Evolutionary conservation across 805 yeast genomes (phyloP).

Genomic region (Zygosaccharomyces siamensis): DNA sequence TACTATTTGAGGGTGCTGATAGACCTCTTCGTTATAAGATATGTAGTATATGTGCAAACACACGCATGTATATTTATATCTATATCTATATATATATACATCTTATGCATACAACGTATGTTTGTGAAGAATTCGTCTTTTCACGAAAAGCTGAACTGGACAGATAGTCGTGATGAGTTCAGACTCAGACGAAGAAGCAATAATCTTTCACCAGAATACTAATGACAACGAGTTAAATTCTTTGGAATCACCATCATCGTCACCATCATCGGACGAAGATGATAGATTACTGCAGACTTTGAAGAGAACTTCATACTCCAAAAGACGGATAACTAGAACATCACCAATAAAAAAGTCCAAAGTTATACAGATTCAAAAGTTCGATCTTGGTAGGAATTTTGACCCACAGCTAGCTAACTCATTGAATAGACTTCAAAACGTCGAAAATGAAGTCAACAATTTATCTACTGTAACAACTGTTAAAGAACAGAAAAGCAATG

Average conservation of each 20-base stretch:
- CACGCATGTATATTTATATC: neutral
- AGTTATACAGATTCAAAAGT: slow-evolving; percentile 14
- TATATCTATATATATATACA: neutral
- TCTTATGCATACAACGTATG: neutral
- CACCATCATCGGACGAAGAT: neutral
- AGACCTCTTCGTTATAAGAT: slow-evolving; percentile 1
- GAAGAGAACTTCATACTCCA: neutral
- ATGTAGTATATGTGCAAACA: neutral
- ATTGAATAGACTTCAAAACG: slow-evolving; percentile 9
- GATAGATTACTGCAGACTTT: neutral
- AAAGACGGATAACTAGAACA: neutral
- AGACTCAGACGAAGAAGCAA: neutral
- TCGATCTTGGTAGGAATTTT: slow-evolving; percentile 21
- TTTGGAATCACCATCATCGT: neutral
- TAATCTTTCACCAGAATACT: neutral
- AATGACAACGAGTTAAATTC: neutral
- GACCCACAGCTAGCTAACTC: slow-evolving; percentile 16
- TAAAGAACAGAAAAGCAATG: neutral
- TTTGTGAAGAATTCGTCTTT: neutral
- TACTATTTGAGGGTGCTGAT: neutral
- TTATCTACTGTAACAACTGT: neutral
- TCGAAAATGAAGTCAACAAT: slow-evolving; percentile 6
- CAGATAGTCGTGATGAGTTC: neutral
- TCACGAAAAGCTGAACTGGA: too few relatives aligned
- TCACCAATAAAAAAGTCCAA: neutral